Conservation (phyloP, 2,329 filamentous ascomycete species). For the Lojkania enalia region DNA sequence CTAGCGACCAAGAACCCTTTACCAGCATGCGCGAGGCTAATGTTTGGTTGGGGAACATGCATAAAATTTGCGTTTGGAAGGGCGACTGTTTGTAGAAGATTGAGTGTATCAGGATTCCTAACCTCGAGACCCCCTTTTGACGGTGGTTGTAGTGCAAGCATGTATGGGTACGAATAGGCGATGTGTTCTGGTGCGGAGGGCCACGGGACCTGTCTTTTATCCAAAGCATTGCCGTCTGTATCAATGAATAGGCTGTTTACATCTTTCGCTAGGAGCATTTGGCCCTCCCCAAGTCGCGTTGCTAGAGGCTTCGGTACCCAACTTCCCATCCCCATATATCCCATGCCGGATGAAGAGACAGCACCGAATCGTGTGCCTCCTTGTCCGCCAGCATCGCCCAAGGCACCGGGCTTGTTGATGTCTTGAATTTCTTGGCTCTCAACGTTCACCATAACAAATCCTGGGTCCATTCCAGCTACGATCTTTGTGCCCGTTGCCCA, state of each 20-base stretch:
- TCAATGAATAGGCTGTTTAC: slow-evolving; percentile 94
- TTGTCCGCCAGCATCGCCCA: slow-evolving; percentile 65
- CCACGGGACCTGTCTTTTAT: slow-evolving; percentile 92
- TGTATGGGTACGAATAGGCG: slow-evolving; percentile 95
- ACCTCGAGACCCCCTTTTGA: slow-evolving; percentile 86
- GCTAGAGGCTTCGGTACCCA: slow-evolving; percentile 91
- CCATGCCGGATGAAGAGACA: slow-evolving; percentile 84
- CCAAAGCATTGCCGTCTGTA: slow-evolving; percentile 76
- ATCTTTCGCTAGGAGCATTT: slow-evolving; percentile 94
- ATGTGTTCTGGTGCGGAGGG: slow-evolving; percentile 82
- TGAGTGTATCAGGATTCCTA: slow-evolving; percentile 87
- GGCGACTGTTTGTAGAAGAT: slow-evolving; percentile 81
- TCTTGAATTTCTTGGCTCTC: slow-evolving; percentile 73
- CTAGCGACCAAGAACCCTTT: slow-evolving; percentile 95
- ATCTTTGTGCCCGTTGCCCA: slow-evolving; percentile 89
- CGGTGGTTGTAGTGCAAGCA: slow-evolving; percentile 81
- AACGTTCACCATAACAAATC: slow-evolving; percentile 88
- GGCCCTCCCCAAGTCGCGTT: slow-evolving; percentile 76
- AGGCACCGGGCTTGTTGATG: slow-evolving; percentile 74
- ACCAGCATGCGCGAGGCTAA: slow-evolving; percentile 91
- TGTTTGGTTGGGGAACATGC: slow-evolving; percentile 89
- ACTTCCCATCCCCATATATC: slow-evolving; percentile 91
- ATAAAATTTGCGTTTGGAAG: slow-evolving; percentile 81
- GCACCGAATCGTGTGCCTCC: slow-evolving; percentile 79
- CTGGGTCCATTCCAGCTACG: slow-evolving; percentile 86